phyloP scores from a whole-genome alignment of 192 early-diverging fungal genomes.

The Borealophlyctis nickersoniae region DNA sequence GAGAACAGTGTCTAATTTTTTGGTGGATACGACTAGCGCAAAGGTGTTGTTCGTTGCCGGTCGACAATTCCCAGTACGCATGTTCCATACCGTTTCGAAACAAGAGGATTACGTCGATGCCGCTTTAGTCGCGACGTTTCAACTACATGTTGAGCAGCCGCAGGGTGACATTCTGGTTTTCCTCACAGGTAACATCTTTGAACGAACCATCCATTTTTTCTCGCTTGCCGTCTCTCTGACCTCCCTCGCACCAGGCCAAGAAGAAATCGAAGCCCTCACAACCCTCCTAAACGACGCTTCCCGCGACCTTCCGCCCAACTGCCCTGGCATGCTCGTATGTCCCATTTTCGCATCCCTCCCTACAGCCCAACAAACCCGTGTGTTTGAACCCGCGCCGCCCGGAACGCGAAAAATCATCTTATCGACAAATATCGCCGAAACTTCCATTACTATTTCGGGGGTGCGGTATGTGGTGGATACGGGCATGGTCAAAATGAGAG shows the following conservation, averaged over 20 bases:
- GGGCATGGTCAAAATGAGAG: constrained; percentile 88
- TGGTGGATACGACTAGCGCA: too few relatives aligned
- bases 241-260: constrained; percentile 60
- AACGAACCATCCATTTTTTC: constrained; percentile 1
- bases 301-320: constrained; percentile 53
- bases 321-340: constrained; percentile 62
- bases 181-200: constrained; percentile 62
- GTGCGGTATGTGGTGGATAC: constrained; percentile 93
- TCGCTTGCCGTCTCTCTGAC: background rate
- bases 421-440: constrained; percentile 98
- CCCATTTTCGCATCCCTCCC: constrained; percentile 94
- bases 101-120: constrained; percentile 92
- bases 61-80: constrained; percentile 84
- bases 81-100: constrained; percentile 72
- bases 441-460: constrained; percentile 92
- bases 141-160: constrained; percentile 84
- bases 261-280: constrained; percentile 91
- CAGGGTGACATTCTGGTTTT: constrained; percentile 93
- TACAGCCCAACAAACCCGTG: constrained; percentile 78
- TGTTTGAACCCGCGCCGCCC: constrained; percentile 85
- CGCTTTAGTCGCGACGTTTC: constrained; percentile 77
- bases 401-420: constrained; percentile 89
- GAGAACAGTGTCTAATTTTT: too few relatives aligned
- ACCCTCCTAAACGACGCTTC: constrained; percentile 75
- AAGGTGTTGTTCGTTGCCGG: constrained; percentile 85